Evolutionary conservation across 208 protist species (phyloP).

Genomic region (Novymonas esmeraldas): DNA sequence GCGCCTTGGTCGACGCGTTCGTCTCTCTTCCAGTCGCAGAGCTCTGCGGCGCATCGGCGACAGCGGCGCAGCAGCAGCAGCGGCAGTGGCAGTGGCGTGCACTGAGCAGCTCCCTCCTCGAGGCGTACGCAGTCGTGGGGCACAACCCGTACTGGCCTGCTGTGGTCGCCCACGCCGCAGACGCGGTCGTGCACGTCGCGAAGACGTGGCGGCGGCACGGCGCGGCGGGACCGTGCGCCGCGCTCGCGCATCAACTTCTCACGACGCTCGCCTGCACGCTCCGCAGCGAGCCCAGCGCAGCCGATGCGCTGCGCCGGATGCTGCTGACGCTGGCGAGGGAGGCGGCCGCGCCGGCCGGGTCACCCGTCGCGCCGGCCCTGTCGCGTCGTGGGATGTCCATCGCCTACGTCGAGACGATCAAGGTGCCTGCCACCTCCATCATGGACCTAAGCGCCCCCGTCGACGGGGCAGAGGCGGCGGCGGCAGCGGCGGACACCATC

Average conservation of each 20-base stretch:
- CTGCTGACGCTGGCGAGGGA: conserved; percentile 14
- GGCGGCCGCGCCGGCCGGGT: background rate
- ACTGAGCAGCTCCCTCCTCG: conserved; percentile 27
- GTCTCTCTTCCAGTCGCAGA: conserved; percentile 36
- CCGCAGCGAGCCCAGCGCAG: conserved; percentile 24
- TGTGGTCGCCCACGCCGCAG: conserved; percentile 37
- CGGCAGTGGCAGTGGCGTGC: conserved; percentile 23
- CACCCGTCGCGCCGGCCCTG: background rate
- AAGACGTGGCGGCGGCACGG: conserved; percentile 11
- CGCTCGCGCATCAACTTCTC: conserved; percentile 14
- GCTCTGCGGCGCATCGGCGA: conserved; percentile 10
- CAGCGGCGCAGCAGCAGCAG: background rate
- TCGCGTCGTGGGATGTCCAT: conserved; percentile 29
- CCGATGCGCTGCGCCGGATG: conserved; percentile 25
- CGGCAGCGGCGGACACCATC: background rate
- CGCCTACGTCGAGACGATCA: conserved; percentile 29
- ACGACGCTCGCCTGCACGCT: conserved; percentile 21
- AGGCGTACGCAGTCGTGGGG: conserved; percentile 40
- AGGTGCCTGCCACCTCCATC: conserved; percentile 18
- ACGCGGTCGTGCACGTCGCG: conserved; percentile 7
- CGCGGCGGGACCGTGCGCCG: background rate
- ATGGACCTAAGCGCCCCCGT: conserved; percentile 22
- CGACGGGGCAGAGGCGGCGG: background rate
- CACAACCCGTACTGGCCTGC: conserved; percentile 80
- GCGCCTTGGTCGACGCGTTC: conserved; percentile 67